Evolutionary conservation across 2,329 filamentous ascomycete species (phyloP).

Genomic region (Pestalotiopsis sp.): DNA sequence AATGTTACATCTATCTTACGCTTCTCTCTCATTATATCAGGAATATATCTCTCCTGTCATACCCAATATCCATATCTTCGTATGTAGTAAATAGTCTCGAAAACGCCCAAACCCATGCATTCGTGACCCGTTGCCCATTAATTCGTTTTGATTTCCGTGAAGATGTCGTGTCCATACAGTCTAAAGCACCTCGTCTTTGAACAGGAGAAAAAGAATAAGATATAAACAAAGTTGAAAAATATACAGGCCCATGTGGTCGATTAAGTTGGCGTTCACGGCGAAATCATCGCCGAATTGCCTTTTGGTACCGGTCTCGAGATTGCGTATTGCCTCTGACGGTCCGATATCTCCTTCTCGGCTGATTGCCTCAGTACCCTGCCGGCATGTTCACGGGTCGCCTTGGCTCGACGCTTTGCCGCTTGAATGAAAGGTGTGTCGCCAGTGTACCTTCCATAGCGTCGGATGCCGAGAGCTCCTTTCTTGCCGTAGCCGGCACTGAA

Average conservation of each 20-base stretch:
- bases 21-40: background rate
- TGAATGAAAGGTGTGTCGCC: slow-evolving; percentile 23
- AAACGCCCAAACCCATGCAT: background rate
- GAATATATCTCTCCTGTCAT: background rate
- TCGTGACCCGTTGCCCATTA: background rate
- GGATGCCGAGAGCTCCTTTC: slow-evolving; percentile 32
- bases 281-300: slow-evolving; percentile 17
- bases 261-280: background rate
- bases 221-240: background rate
- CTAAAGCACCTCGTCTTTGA: background rate
- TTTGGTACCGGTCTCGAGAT: slow-evolving; percentile 17
- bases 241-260: background rate
- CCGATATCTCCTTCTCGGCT: background rate
- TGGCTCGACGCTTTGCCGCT: slow-evolving; percentile 23
- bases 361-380: slow-evolving; percentile 14
- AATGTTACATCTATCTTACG: background rate
- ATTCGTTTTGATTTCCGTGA: background rate
- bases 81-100: background rate
- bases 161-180: background rate
- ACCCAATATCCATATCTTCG: background rate
- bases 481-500: slow-evolving; percentile 45
- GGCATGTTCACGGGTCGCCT: slow-evolving; percentile 10
- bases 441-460: slow-evolving; percentile 30
- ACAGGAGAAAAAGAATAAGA: background rate
- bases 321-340: background rate